Conservation (phyloP, 306 rosid genomes). For the Quercus parvula region DNA sequence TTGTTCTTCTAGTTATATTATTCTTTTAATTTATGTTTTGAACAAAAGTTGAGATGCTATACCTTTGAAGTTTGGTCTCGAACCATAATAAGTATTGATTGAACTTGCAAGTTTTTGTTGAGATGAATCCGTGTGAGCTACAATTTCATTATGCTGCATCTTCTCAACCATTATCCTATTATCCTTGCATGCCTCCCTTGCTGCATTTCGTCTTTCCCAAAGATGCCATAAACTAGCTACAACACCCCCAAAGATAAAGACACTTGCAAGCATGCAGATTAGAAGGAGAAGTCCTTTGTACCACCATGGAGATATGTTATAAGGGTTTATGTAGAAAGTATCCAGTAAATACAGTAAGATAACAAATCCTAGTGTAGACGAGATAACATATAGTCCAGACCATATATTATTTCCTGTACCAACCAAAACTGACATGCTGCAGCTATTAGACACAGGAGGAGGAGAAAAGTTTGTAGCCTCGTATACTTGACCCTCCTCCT, state of each 20-base stretch:
- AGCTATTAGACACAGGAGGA: conserved; percentile 32
- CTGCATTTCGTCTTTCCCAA: conserved; percentile 49
- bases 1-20: no score
- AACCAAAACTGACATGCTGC: conserved; percentile 66
- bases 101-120: conserved; percentile 25
- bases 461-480: conserved; percentile 37
- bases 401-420: conserved; percentile 76
- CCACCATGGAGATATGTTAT: conserved; percentile 59
- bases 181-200: conserved; percentile 20
- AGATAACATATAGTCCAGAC: conserved; percentile 74
- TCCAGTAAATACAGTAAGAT: conserved; percentile 47
- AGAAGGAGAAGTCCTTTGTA: conserved; percentile 69
- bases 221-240: conserved; percentile 68
- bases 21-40: background rate
- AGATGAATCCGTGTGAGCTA: conserved; percentile 29
- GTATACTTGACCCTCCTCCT: conserved; percentile 68
- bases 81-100: conserved; percentile 49
- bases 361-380: conserved; percentile 66
- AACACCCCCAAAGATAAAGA: conserved; percentile 68
- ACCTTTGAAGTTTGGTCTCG: conserved; percentile 85
- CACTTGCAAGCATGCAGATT: conserved; percentile 64
- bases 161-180: background rate
- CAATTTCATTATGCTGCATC: conserved; percentile 11
- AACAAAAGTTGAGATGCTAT: background rate
- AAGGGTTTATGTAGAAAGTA: conserved; percentile 59